These are phyloP conservation scores for Pezicula rhizophila DNA, from an alignment of 2,329 filamentous ascomycete genomes.

Conservation along the genomic window DNA sequence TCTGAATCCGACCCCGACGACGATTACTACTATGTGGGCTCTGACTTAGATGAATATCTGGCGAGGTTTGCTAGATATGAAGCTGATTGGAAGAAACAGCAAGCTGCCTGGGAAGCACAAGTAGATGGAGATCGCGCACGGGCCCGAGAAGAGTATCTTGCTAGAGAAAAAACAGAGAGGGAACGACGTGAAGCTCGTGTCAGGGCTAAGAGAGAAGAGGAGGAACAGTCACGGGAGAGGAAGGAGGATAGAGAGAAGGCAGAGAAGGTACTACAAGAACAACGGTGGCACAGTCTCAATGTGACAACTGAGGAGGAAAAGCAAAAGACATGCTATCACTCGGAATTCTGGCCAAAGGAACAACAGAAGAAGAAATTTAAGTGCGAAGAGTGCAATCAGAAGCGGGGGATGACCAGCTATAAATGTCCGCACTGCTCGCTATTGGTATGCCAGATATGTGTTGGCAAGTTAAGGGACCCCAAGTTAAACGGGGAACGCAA, in stretches of 20 bases:
- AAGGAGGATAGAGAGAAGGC: background rate
- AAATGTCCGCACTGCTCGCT: constrained; percentile 14
- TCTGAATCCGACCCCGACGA: background rate
- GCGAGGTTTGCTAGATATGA: too few species aligned
- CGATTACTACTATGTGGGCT: background rate
- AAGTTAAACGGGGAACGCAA: too few species aligned
- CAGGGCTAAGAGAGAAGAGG: background rate
- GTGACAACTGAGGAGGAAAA: constrained; percentile 10
- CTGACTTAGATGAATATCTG: too few species aligned
- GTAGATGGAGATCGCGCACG: too few species aligned
- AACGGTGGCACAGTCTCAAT: background rate
- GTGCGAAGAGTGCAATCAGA: constrained; percentile 12
- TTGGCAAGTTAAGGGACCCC: background rate
- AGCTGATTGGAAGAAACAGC: too few species aligned
- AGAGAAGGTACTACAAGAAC: constrained; percentile 1
- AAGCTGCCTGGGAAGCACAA: too few species aligned
- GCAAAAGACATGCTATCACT: constrained; percentile 10
- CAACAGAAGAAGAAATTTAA: constrained; percentile 13
- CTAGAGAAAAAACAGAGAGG: background rate
- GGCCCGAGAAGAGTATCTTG: too few species aligned
- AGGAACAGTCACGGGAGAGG: background rate
- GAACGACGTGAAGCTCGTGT: background rate
- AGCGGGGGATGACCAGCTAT: constrained; percentile 10
- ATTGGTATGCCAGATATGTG: constrained; percentile 10
- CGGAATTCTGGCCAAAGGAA: constrained; percentile 13